phyloP scores from a whole-genome alignment of 345 rosid species.

The Heritiera littoralis region DNA sequence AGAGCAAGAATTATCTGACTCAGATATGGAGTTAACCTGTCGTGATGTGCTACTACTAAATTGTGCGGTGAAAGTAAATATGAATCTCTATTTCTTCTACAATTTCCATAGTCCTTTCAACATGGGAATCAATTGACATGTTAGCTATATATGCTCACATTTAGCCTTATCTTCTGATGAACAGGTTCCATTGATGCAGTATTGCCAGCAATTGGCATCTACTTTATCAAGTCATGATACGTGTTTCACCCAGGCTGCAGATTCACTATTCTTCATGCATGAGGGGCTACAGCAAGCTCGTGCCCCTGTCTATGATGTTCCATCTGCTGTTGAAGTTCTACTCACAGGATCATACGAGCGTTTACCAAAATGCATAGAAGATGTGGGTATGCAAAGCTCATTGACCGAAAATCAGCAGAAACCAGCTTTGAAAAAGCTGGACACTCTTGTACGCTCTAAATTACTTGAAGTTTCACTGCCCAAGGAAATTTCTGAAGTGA shows the following conservation, averaged over 20 bases:
- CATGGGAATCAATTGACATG: neutral
- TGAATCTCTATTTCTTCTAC: too few relatives aligned
- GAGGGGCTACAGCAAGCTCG: constrained; percentile 98
- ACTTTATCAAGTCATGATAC: constrained; percentile 86
- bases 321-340: constrained; percentile 85
- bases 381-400: constrained; percentile 75
- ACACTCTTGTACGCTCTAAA: constrained; percentile 83
- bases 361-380: constrained; percentile 87
- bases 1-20: too few relatives aligned
- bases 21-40: too few relatives aligned
- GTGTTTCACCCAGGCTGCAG: constrained; percentile 92
- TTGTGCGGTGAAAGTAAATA: too few relatives aligned
- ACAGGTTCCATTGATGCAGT: constrained; percentile 90
- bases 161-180: constrained; percentile 20
- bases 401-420: constrained; percentile 75
- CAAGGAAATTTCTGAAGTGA: constrained; percentile 82
- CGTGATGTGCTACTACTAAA: too few relatives aligned
- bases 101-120: neutral
- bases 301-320: constrained; percentile 96
- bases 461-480: constrained; percentile 84
- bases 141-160: neutral
- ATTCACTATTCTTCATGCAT: constrained; percentile 93
- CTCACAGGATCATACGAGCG: constrained; percentile 90
- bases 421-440: constrained; percentile 83
- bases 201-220: constrained; percentile 81